Percentiles rank a stretch among this genome's conserved stretches.
Conservation (phyloP, 2,329 filamentous ascomycete genomes). For the Madurella fahalii region DNA sequence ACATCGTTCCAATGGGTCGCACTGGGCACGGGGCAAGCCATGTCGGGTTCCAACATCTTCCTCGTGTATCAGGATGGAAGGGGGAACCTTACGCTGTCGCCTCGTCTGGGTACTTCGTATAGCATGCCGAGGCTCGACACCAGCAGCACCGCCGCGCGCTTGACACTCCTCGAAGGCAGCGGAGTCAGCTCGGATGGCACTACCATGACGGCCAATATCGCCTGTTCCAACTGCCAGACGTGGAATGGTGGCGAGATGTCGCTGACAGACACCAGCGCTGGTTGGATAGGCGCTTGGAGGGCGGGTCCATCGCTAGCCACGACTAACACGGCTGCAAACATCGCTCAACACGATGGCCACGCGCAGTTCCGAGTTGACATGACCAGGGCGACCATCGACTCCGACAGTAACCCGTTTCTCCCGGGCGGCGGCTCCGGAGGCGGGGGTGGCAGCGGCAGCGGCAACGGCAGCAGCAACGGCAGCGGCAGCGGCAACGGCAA, state of each 20-base stretch:
- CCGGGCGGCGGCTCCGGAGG: conserved; percentile 3
- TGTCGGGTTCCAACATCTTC: conserved; percentile 58
- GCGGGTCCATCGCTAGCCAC: conserved; percentile 44
- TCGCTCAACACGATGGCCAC: conserved; percentile 45
- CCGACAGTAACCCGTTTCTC: conserved; percentile 52
- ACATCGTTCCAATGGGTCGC: conserved; percentile 53
- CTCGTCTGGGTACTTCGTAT: conserved; percentile 48
- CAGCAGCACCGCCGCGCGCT: conserved; percentile 34
- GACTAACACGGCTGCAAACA: conserved; percentile 35
- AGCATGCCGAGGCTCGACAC: conserved; percentile 44
- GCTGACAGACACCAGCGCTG: conserved; percentile 38
- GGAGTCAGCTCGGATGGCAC: conserved; percentile 45
- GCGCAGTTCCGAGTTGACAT: conserved; percentile 47
- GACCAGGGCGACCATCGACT: conserved; percentile 40
- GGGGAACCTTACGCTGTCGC: conserved; percentile 59
- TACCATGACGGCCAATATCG: conserved; percentile 57
- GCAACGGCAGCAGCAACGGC: conserved; percentile 1
- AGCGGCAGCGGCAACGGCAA: background rate
- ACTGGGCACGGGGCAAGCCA: conserved; percentile 52
- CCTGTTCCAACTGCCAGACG: conserved; percentile 49
- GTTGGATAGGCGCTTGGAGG: conserved; percentile 55
- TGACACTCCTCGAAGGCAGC: conserved; percentile 56
- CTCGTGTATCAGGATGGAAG: conserved; percentile 56
- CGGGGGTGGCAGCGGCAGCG: background rate
- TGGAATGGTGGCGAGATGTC: conserved; percentile 37